Percentiles rank a stretch among this genome's conserved stretches.
Conservation (phyloP, 2,329 filamentous ascomycete genomes). For the Neonectria punicea region DNA sequence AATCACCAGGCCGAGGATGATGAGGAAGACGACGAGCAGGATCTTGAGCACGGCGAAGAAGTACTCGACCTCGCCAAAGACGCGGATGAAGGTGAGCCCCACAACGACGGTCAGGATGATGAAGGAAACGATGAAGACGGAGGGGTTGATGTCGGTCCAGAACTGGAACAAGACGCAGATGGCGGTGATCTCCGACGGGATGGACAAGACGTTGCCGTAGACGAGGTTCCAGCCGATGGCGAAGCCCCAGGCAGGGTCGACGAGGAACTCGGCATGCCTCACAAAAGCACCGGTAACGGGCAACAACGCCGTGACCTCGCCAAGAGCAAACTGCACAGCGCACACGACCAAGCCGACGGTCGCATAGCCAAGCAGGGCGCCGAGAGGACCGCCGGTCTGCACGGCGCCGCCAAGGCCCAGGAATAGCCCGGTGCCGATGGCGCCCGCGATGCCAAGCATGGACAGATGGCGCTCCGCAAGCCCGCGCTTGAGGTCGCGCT, state of each 20-base stretch:
- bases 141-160: constrained; percentile 49
- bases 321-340: constrained; percentile 60
- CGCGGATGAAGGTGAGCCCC: constrained; percentile 57
- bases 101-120: constrained; percentile 38
- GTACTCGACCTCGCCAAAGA: constrained; percentile 65
- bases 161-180: constrained; percentile 52
- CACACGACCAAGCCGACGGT: constrained; percentile 57
- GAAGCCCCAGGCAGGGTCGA: constrained; percentile 67
- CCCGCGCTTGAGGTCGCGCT: constrained; percentile 39
- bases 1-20: constrained; percentile 57
- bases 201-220: constrained; percentile 60
- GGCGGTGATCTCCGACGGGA: constrained; percentile 63
- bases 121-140: constrained; percentile 41
- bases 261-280: constrained; percentile 60
- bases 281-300: constrained; percentile 62
- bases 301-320: constrained; percentile 59
- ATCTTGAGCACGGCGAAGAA: constrained; percentile 62
- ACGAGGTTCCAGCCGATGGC: constrained; percentile 62
- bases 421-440: constrained; percentile 56
- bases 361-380: constrained; percentile 58
- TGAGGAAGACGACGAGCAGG: constrained; percentile 61
- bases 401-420: constrained; percentile 56
- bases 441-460: constrained; percentile 63
- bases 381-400: constrained; percentile 48
- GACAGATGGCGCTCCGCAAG: constrained; percentile 54